These are phyloP conservation scores for Oropetium thomaeum DNA, from an alignment of 176 grass and related monocot species.

Conservation along the genomic window DNA sequence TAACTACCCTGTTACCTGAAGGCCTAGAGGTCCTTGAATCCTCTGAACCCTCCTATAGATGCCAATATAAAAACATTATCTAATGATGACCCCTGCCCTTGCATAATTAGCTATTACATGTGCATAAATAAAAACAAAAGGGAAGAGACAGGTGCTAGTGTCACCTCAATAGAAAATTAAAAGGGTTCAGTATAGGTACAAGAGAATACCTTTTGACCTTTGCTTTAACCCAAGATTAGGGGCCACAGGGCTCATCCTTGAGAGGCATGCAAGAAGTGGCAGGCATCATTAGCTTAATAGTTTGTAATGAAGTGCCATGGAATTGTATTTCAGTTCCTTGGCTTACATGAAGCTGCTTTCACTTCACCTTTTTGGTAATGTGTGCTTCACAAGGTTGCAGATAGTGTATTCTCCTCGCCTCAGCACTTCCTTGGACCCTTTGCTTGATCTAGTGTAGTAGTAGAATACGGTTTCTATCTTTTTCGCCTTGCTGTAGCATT, in stretches of 20 bases:
- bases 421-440: conserved; percentile 17
- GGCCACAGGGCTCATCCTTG: conserved; percentile 27
- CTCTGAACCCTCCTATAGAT: conserved; percentile 37
- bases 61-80: conserved; percentile 29
- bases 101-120: conserved; percentile 34
- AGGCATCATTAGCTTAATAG: conserved; percentile 23
- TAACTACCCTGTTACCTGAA: conserved; percentile 49
- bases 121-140: conserved; percentile 41
- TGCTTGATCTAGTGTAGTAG: not conserved
- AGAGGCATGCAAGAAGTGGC: conserved; percentile 33
- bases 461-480: not conserved
- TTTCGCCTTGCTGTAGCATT: not conserved
- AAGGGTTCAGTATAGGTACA: conserved; percentile 30
- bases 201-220: conserved; percentile 47
- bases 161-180: conserved; percentile 46
- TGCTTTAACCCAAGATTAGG: conserved; percentile 40
- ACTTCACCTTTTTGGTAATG: conserved; percentile 26
- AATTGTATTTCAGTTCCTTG: conserved; percentile 26
- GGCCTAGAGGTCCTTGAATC: conserved; percentile 25
- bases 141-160: conserved; percentile 50
- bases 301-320: conserved; percentile 30
- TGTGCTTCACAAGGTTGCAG: conserved; percentile 28
- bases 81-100: conserved; percentile 26
- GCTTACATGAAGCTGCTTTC: conserved; percentile 27
- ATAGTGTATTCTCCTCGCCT: conserved; percentile 12